Conservation (phyloP, 2,329 filamentous ascomycete species). For the Botrytis pseudocinerea region DNA sequence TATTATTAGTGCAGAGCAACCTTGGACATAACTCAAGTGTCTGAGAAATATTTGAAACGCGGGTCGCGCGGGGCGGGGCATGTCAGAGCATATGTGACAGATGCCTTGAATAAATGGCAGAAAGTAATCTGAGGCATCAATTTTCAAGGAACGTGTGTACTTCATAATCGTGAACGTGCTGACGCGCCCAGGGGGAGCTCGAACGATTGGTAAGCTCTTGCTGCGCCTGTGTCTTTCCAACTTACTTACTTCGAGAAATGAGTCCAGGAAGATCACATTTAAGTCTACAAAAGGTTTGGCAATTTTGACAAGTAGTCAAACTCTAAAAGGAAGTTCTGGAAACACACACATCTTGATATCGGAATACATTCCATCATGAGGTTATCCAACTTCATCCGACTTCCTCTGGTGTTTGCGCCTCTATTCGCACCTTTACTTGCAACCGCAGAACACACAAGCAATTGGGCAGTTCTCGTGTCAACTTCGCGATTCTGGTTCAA, state of each 20-base stretch:
- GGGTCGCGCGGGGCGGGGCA: slow-evolving; percentile 5
- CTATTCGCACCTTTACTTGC: slow-evolving; percentile 46
- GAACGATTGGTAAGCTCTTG: slow-evolving; percentile 12
- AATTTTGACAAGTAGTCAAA: background rate
- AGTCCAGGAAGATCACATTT: background rate
- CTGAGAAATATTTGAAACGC: background rate
- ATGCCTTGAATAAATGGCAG: background rate
- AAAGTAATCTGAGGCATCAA: background rate
- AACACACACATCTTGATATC: background rate
- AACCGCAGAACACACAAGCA: slow-evolving; percentile 83
- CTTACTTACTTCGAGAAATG: background rate
- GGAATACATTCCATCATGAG: slow-evolving; percentile 48
- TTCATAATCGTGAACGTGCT: background rate
- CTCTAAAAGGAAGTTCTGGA: background rate
- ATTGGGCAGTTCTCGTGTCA: slow-evolving; percentile 98
- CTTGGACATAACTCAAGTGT: background rate
- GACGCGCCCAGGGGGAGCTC: background rate
- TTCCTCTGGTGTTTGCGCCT: slow-evolving; percentile 50
- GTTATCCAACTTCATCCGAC: slow-evolving; percentile 44
- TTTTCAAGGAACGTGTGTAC: background rate
- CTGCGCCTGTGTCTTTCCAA: background rate
- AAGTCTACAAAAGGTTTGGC: background rate
- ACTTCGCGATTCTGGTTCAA: slow-evolving; percentile 99
- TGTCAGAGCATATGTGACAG: background rate
- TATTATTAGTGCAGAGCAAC: background rate